phyloP scores from a whole-genome alignment of 2,329 filamentous ascomycete genomes.

The Calonectria leucothoes region DNA sequence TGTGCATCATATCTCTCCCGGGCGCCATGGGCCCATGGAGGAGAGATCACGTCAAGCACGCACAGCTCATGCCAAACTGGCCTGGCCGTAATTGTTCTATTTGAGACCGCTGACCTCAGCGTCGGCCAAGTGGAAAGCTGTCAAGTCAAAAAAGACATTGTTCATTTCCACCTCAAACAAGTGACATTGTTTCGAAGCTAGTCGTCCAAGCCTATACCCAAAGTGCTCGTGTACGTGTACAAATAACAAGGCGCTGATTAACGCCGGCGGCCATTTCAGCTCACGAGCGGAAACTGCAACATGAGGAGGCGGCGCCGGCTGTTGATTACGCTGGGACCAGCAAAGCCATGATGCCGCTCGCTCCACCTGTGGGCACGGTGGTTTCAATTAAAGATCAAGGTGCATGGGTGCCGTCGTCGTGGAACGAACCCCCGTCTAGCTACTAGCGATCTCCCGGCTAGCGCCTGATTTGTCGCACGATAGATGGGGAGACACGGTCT shows the following conservation, averaged over 20 bases:
- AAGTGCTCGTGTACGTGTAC: background rate
- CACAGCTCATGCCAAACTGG: background rate
- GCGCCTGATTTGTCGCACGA: slow-evolving; percentile 22
- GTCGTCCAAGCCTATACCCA: background rate
- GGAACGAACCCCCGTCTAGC: slow-evolving; percentile 24
- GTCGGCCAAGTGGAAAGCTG: background rate
- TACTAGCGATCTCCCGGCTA: slow-evolving; percentile 25
- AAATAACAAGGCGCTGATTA: background rate
- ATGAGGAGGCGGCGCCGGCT: background rate
- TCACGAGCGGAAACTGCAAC: background rate
- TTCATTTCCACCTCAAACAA: slow-evolving; percentile 2
- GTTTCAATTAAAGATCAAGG: slow-evolving; percentile 35
- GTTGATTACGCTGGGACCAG: background rate
- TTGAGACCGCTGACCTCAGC: background rate
- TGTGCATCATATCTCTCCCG: background rate
- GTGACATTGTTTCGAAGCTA: background rate
- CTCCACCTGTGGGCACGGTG: slow-evolving; percentile 15
- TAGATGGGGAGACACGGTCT: slow-evolving; percentile 10
- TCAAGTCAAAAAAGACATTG: background rate
- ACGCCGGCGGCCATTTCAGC: background rate
- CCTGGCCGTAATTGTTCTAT: background rate
- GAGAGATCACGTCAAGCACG: background rate
- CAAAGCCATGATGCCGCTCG: background rate
- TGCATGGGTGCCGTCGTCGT: slow-evolving; percentile 20
- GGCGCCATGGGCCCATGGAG: background rate